phyloP scores from a whole-genome alignment of 1,139 yeast genomes.

The Meyerozyma smithsonii region DNA sequence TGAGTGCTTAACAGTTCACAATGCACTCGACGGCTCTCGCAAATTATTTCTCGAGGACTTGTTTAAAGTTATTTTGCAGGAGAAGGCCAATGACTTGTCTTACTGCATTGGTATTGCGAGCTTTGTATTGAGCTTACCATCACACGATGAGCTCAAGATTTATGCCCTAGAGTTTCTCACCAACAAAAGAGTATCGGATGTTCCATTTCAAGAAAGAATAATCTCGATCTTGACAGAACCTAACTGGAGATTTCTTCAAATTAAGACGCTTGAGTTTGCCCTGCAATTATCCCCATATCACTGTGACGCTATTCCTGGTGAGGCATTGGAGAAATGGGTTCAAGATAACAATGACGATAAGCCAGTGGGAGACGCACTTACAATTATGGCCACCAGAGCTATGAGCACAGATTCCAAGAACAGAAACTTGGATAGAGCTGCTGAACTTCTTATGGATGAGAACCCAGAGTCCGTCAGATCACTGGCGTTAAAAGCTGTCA shows the following conservation, averaged over 20 bases:
- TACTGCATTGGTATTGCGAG: not conserved
- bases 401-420: conserved; percentile 9
- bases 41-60: not conserved
- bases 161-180: not conserved
- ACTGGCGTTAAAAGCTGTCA: not conserved
- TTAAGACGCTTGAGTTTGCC: not conserved
- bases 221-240: not conserved
- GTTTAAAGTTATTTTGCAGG: not conserved
- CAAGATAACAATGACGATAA: not conserved
- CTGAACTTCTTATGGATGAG: conserved; percentile 6
- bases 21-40: not conserved
- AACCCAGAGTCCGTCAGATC: conserved; percentile 5
- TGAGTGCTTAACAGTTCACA: not conserved
- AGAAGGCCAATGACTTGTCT: not conserved
- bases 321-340: not conserved
- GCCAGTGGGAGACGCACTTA: not conserved
- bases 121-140: not conserved
- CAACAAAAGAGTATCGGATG: not conserved
- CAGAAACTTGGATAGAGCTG: conserved; percentile 11
- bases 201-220: not conserved
- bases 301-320: not conserved
- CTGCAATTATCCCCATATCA: not conserved
- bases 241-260: not conserved
- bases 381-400: conserved; percentile 41
- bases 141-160: not conserved